These are phyloP conservation scores for Carex kokanica DNA, from an alignment of 176 grass and related monocot species.

Conservation along the genomic window DNA sequence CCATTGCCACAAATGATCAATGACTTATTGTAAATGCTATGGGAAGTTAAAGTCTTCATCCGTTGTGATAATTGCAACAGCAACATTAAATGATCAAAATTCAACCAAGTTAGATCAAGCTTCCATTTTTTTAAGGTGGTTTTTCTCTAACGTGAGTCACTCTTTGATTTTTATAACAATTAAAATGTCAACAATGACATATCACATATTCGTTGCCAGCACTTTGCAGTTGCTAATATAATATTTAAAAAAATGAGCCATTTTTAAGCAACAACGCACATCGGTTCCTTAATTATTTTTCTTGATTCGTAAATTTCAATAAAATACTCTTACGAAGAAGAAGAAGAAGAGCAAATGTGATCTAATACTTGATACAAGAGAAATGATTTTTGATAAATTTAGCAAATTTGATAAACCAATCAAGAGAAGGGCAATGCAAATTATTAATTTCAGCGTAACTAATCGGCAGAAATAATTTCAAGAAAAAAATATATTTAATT, in stretches of 20 bases:
- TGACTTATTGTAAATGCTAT: background rate
- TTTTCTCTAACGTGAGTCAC: background rate
- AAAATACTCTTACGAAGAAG: background rate
- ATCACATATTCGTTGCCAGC: no score
- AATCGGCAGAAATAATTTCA: no score
- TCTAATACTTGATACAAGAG: no score
- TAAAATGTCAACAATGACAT: background rate
- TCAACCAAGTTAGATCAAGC: background rate
- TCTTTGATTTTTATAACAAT: background rate
- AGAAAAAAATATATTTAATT: no score
- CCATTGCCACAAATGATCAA: background rate
- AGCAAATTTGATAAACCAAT: no score
- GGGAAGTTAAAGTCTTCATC: background rate
- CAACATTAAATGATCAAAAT: background rate
- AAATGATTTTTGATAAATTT: no score
- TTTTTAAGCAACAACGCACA: background rate
- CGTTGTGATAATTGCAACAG: background rate
- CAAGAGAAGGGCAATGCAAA: no score
- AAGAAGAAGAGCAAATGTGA: background rate
- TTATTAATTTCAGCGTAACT: no score
- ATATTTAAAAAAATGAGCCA: background rate
- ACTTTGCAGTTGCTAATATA: no score
- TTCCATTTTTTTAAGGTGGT: background rate
- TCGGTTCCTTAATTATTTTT: background rate
- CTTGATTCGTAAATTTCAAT: background rate